These are phyloP conservation scores for Geranomyces variabilis DNA, from an alignment of 192 early-diverging fungal genomes.

Conservation along the genomic window DNA sequence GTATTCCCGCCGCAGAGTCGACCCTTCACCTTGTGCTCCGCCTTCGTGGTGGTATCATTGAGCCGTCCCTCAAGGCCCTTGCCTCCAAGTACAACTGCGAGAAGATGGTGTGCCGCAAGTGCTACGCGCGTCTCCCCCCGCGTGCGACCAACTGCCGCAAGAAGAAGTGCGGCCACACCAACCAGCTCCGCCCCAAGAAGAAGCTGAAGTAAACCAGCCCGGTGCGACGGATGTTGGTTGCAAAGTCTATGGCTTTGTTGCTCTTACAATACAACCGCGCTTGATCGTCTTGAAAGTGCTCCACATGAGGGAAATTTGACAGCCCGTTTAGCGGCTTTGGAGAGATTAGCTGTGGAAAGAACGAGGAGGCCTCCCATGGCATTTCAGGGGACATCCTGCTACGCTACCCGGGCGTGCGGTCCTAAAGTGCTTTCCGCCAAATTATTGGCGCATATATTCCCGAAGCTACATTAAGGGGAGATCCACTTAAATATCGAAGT, in stretches of 20 bases:
- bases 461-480: no score
- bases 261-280: no score
- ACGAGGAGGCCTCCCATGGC: no score
- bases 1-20: slow-evolving; percentile 60
- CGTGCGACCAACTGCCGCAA: slow-evolving; percentile 99
- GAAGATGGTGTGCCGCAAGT: slow-evolving; percentile 99
- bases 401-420: no score
- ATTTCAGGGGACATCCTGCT: no score
- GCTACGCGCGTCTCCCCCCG: slow-evolving; percentile 98
- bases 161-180: slow-evolving; percentile 99
- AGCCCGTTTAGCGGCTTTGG: no score
- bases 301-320: no score
- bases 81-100: slow-evolving; percentile 99
- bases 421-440: no score
- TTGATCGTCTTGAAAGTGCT: no score
- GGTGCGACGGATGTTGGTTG: neutral
- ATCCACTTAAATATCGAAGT: no score
- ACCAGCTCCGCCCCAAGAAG: slow-evolving; percentile 95
- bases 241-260: neutral
- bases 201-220: slow-evolving; percentile 30
- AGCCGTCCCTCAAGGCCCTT: slow-evolving; percentile 97
- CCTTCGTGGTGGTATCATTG: slow-evolving; percentile 97
- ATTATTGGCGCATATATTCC: no score
- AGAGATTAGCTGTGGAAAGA: no score
- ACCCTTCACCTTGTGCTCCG: slow-evolving; percentile 96